Evolutionary conservation across 1,284 basidiomycete species (phyloP), one percentile per base, ranked within the genome.

Genomic region (Cryptococcus sp.): DNA sequence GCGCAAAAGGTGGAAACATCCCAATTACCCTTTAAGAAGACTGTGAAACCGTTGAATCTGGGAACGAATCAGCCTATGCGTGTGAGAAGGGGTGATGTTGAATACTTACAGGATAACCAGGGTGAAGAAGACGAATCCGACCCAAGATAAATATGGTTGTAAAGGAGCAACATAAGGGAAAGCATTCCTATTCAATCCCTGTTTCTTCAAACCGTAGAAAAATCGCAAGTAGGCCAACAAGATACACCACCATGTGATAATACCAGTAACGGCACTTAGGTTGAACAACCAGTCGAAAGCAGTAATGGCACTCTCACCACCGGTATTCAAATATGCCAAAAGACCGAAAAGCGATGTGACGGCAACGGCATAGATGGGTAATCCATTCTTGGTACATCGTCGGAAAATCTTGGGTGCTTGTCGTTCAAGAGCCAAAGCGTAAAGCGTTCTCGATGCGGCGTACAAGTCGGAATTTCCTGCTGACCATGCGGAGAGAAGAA

Each of bases 401-500:
- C 59, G 59, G 60, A 82, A 76, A 54, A 80, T 51, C 11, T 56
- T 58, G 4, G 79, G 79, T 2, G 86, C 85, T 72, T 90, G 87
- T 2, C 86, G 85, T 53, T 87, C 84, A 47, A 89, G 78, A 0
- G 89, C 83, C 33, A 94, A 80, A 38, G 89, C 90, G 69, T 91
- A 92, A 31, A 93, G 79, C 31, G 89, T 86, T 66, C 92, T 86
- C 7, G 87, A 89, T 0, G 87, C 80, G 55, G 86, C 85, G 80
- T 89, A 95, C 42, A 93, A 70, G 79, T 83, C 86, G 33, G 85
- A 86, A 76, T 89, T 91, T 45, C 85, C 87, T 3, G 91, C 88
- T 5, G 87, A 90, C 81, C 91, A 89, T 2, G 90, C 90, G 49
- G 86, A 83, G 36, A 86, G 83, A 56, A 89, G 79, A 42, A 89